Evolutionary conservation across 768 basidiomycete genomes (phyloP).

Genomic region (Amanita pseudoporphyria): DNA sequence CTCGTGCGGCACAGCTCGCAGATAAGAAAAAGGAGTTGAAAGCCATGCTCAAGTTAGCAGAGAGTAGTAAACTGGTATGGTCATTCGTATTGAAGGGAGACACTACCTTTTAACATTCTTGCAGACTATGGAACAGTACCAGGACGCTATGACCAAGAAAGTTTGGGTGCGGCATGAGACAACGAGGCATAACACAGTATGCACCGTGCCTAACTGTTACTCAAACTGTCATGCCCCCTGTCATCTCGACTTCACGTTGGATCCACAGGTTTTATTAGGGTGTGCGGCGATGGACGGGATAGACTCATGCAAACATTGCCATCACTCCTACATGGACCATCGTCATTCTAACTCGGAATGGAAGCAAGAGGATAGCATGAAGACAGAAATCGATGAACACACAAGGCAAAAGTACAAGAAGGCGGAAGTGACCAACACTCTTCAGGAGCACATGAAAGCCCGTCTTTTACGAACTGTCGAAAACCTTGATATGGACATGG

Average conservation of each 20-base stretch:
- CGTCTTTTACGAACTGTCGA: not conserved
- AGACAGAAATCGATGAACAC: slow-evolving; percentile 8
- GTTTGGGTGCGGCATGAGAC: not conserved
- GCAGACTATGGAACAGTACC: slow-evolving; percentile 8
- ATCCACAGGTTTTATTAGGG: slow-evolving; percentile 2
- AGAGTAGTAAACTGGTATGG: not conserved
- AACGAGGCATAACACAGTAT: slow-evolving; percentile 7
- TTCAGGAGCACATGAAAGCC: not conserved
- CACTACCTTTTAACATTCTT: not conserved
- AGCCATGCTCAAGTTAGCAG: not conserved
- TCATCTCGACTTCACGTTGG: slow-evolving; percentile 9
- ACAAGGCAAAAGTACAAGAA: slow-evolving; percentile 11
- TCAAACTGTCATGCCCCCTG: slow-evolving; percentile 11
- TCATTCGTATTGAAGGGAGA: too few relatives aligned
- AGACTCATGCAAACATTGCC: slow-evolving; percentile 8
- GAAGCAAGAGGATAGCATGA: not conserved
- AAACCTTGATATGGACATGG: not conserved
- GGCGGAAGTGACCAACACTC: not conserved
- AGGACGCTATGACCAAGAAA: slow-evolving; percentile 4
- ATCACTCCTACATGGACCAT: slow-evolving; percentile 11
- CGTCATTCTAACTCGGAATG: slow-evolving; percentile 10
- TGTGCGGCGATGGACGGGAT: slow-evolving; percentile 3
- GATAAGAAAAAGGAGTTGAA: slow-evolving; percentile 8
- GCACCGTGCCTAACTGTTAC: slow-evolving; percentile 8
- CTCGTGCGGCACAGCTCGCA: slow-evolving; percentile 9